These are phyloP conservation scores for Pilobolus umbonatus DNA, from an alignment of 192 early-diverging fungal genomes.

Conservation along the genomic window DNA sequence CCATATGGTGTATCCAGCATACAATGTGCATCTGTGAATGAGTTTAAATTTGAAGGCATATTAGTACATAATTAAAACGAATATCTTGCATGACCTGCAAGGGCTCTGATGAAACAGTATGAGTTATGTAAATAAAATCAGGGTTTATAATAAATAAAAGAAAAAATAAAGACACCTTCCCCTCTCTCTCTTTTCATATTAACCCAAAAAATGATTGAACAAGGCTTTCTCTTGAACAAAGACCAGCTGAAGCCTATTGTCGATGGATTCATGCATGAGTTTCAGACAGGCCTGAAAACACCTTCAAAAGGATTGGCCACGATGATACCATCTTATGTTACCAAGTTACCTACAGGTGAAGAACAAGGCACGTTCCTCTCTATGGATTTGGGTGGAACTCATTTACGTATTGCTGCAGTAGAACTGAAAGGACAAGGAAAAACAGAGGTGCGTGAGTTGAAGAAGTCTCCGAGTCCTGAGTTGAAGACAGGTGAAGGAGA, in stretches of 20 bases:
- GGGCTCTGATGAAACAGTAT: too few species aligned
- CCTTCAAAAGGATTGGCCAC: constrained; percentile 47
- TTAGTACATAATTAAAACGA: background rate
- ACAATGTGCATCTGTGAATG: constrained; percentile 1
- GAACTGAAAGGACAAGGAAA: constrained; percentile 73
- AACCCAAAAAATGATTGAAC: constrained; percentile 7
- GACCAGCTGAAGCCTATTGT: constrained; percentile 27
- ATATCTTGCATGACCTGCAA: too few species aligned
- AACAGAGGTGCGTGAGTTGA: constrained; percentile 59
- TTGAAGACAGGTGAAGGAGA: constrained; percentile 72
- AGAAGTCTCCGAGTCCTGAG: constrained; percentile 70
- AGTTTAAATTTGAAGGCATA: constrained; percentile 2
- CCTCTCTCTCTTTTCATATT: background rate
- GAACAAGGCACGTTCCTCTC: constrained; percentile 88
- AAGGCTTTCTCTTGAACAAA: constrained; percentile 20
- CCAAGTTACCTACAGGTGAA: constrained; percentile 69
- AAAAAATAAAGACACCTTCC: background rate
- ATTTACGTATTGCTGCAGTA: constrained; percentile 85
- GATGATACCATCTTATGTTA: constrained; percentile 93
- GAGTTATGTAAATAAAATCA: background rate
- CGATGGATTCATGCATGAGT: constrained; percentile 33
- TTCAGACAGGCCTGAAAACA: constrained; percentile 31
- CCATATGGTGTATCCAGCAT: background rate
- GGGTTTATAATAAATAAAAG: background rate
- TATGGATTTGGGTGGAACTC: constrained; percentile 93